Evolutionary conservation across 2,329 filamentous ascomycete genomes (phyloP).

Genomic region (Colletotrichum godetiae): DNA sequence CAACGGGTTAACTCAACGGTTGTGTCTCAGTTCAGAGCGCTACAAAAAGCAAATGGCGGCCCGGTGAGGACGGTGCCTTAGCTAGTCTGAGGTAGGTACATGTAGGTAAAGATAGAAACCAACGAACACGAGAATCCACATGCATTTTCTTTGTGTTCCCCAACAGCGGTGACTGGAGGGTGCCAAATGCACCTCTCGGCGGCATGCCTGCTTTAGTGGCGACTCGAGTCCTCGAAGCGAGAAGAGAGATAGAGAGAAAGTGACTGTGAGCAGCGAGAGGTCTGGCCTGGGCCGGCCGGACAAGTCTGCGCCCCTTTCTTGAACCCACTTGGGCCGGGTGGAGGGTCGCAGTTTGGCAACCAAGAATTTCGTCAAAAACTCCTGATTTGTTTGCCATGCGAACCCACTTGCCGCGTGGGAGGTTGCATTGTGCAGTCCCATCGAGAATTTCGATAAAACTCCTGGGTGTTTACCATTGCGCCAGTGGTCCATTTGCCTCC

Average conservation of each 20-base stretch:
- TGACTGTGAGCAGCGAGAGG: neutral
- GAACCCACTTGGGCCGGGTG: neutral
- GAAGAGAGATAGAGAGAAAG: neutral
- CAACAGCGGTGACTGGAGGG: neutral
- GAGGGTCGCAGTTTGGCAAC: neutral
- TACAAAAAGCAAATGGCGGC: neutral
- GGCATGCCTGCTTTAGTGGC: neutral
- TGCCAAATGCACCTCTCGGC: neutral
- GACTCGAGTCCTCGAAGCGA: neutral
- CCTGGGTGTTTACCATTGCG: constrained; percentile 7
- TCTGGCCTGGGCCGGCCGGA: neutral
- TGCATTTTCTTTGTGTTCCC: neutral
- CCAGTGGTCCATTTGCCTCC: neutral
- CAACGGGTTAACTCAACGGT: neutral
- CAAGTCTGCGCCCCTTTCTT: neutral
- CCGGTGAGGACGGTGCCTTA: neutral
- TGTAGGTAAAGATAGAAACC: neutral
- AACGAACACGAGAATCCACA: neutral
- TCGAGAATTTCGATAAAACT: constrained; percentile 22
- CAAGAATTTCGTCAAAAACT: neutral
- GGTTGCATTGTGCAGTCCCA: neutral
- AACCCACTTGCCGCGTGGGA: neutral
- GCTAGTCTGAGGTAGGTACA: neutral
- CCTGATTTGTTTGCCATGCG: neutral
- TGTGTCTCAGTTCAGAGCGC: neutral